Evolutionary conservation across 169 alveolate genomes (phyloP).

Genomic region (Cytauxzoon felis): DNA sequence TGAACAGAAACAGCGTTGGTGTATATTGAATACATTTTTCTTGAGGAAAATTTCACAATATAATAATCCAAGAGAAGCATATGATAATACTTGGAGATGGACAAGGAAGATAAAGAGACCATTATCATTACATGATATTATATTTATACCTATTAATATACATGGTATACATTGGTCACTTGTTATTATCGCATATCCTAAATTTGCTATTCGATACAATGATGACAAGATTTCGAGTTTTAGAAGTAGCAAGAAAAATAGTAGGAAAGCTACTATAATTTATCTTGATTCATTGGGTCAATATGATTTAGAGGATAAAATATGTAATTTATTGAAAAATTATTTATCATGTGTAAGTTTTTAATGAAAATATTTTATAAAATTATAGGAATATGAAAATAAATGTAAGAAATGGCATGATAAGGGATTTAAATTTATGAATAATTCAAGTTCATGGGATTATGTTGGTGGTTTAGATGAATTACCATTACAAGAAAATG

Average conservation of each 20-base stretch:
- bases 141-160: slow-evolving; percentile 60
- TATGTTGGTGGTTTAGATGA: neutral
- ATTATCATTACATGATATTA: slow-evolving; percentile 43
- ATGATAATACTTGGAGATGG: slow-evolving; percentile 61
- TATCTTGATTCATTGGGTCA: slow-evolving; percentile 57
- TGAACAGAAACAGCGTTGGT: slow-evolving; percentile 29
- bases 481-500: slow-evolving; percentile 60
- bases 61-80: slow-evolving; percentile 59
- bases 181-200: slow-evolving; percentile 55
- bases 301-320: neutral
- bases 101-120: slow-evolving; percentile 55
- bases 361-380: too few relatives aligned
- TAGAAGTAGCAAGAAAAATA: neutral
- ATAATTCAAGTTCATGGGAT: slow-evolving; percentile 32
- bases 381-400: slow-evolving; percentile 37
- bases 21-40: slow-evolving; percentile 59
- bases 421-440: slow-evolving; percentile 45
- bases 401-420: slow-evolving; percentile 8
- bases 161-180: slow-evolving; percentile 64
- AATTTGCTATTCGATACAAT: slow-evolving; percentile 27
- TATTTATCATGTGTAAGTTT: slow-evolving; percentile 29
- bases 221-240: neutral
- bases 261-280: slow-evolving; percentile 51
- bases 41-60: slow-evolving; percentile 56
- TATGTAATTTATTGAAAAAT: slow-evolving; percentile 3